These are phyloP conservation scores for Candida awuae DNA, from an alignment of 805 yeast species.

Conservation along the genomic window DNA sequence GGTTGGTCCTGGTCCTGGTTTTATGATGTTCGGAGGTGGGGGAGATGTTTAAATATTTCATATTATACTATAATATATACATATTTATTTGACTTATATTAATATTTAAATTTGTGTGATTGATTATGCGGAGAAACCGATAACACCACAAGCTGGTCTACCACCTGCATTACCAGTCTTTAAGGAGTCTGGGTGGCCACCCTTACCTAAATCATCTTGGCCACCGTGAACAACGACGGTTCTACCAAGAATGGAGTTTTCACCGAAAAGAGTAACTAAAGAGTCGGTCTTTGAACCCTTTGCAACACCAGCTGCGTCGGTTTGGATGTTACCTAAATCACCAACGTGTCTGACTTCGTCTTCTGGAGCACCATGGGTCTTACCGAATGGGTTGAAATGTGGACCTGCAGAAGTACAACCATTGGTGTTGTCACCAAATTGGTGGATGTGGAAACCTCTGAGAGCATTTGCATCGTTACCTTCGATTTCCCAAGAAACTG, in stretches of 20 bases:
- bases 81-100: background rate
- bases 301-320: conserved; percentile 85
- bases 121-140: conserved; percentile 58
- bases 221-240: conserved; percentile 93
- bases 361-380: conserved; percentile 88
- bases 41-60: background rate
- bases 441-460: conserved; percentile 97
- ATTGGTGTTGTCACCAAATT: conserved; percentile 97
- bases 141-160: conserved; percentile 98
- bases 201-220: conserved; percentile 89
- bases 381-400: conserved; percentile 86
- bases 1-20: conserved; percentile 42
- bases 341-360: conserved; percentile 83
- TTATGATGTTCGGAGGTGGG: conserved; percentile 20
- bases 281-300: conserved; percentile 79
- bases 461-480: conserved; percentile 85
- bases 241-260: conserved; percentile 86
- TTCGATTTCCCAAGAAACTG: conserved; percentile 76
- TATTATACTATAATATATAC: background rate
- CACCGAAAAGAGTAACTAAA: conserved; percentile 76
- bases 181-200: conserved; percentile 83
- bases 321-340: conserved; percentile 89
- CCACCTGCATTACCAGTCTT: conserved; percentile 98
- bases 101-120: background rate
- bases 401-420: conserved; percentile 99